Percentiles rank a stretch among this genome's conserved stretches.
phyloP scores from a whole-genome alignment of 164 flowering plant species.

The Stephania yunnanensis region DNA sequence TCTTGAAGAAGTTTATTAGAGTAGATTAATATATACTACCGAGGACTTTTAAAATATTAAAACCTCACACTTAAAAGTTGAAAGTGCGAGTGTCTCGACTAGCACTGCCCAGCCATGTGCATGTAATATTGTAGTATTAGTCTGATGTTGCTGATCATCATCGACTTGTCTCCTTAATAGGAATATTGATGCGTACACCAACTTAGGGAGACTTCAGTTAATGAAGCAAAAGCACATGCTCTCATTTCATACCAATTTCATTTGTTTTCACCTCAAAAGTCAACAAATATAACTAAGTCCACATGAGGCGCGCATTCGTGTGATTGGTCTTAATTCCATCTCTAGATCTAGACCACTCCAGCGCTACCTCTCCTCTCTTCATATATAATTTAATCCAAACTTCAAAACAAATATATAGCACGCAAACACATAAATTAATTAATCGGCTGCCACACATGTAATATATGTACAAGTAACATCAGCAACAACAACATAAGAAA shows the following conservation, averaged over 20 bases:
- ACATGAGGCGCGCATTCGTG: not conserved
- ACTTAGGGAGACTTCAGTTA: not conserved
- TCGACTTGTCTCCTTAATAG: not conserved
- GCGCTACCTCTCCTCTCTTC: not conserved
- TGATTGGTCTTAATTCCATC: not conserved
- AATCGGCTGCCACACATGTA: too few species aligned
- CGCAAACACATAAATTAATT: too few species aligned
- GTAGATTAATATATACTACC: too few species aligned
- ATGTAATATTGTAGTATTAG: not conserved
- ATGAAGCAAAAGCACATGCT: constrained; percentile 9
- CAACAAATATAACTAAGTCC: constrained; percentile 12
- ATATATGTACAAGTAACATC: constrained; percentile 1
- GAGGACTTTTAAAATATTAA: too few species aligned
- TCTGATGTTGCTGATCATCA: not conserved
- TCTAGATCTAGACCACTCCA: not conserved
- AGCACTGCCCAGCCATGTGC: too few species aligned
- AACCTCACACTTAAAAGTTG: too few species aligned
- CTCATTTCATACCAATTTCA: constrained; percentile 9
- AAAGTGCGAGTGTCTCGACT: too few species aligned
- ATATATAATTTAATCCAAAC: not conserved
- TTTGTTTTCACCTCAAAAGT: constrained; percentile 14
- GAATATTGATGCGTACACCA: not conserved
- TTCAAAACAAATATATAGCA: not conserved
- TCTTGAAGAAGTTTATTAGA: too few species aligned
- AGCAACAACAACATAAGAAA: constrained; percentile 15